Base-by-base conservation (phyloP, 2,329 filamentous ascomycete species). In the Cryphonectria parasitica region DNA sequence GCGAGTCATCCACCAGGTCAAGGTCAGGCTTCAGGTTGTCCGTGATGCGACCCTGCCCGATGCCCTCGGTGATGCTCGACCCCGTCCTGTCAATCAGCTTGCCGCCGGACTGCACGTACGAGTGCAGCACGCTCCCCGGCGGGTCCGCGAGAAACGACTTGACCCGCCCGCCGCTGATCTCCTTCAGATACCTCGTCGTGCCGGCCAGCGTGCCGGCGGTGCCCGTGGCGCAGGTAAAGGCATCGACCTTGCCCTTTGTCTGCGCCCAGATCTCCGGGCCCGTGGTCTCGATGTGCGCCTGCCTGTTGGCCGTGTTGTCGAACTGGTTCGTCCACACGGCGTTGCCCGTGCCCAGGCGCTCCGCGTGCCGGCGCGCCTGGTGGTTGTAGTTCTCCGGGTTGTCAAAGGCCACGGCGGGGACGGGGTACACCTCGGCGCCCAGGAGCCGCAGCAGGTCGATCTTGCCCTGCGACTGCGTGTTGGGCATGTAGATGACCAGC, bases 311-410 rank as follows among this genome's bases (percentile, higher is more conserved):
- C 67, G 87, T 90, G 84, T 99, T 99, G 81, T 99, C 96, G 83
- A 99, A 99, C 83, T 99, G 96, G 82, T 99, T 97, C 61, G 96
- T 99, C 96, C 96, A 99, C 19, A 98, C 95, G 11, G 95, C 94
- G 77, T 96, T 96, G 22, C 93, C 91, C 77, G 95, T 95, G 22
- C 93, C 91, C 64, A 97, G 83, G 2, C 86, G 81, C 80, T 96
- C 94, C n/a, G 96, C 96, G 82, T 98, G 95, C 58, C 95, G 86
- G 71, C 88, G 88, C 5, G 96, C 96, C 85, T 97, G 95, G 83
- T 98, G 95, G 83, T 99, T 99, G 87, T 98, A 99, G 83, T 99
- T 99, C 61, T 94, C 86, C 22, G 94, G 93, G 84, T 98, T 93
- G 74, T 98, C 95, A 78, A 97, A 98, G 3, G 96, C 91, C 22